Evolutionary conservation across 169 alveolate species (phyloP), one percentile per base, ranked within the genome.

Genomic region (Cyclospora cayetanensis): DNA sequence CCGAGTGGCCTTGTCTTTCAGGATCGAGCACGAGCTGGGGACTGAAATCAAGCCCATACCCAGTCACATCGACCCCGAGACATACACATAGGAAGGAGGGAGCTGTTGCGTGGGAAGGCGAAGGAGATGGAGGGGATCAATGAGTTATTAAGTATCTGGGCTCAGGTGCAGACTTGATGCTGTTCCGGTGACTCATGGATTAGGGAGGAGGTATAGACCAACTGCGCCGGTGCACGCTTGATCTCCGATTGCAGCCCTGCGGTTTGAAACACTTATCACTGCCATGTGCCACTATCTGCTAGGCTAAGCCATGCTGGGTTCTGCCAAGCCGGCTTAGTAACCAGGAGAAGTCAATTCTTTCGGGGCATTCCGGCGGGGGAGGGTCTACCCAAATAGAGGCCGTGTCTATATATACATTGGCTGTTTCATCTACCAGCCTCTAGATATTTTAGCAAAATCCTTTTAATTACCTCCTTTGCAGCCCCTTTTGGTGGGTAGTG

Each of bases 31-130:
- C 60, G 99, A 99, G 95, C 95, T 99, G 85, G 99, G 98, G 65
- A 98, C 99, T n/a, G 99, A 99, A 95, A 99, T 99, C 91, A 96
- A 97, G 85, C 99, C 99, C 22, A 98, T 98, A 90, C 99, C 99
- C 50, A 94, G 96, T 82, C 96, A 96, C 83, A 96, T 97, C 66
- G 99, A 97, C 87, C 97, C 98, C 37, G 96, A 98, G 31, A 94
- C 97, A n/a, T 97, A 97, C 95, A 96, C 98, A 46, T 97, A 92
- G 92, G 43, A 15, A 27, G 43, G 76, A 12, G 5, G n/a, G n/a
- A n/a, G n/a, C n/a, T n/a, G n/a, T n/a, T 0, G n/a, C 20, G n/a
- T 53, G 66, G n/a, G 66, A 22, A 22, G 22, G 22, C n/a, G 22
- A 53, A 53, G 66, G n/a, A 53, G n/a, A 53, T 68, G n/a, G n/a